Conservation (phyloP, 208 protist genomes). For the Trypanosoma avium region DNA sequence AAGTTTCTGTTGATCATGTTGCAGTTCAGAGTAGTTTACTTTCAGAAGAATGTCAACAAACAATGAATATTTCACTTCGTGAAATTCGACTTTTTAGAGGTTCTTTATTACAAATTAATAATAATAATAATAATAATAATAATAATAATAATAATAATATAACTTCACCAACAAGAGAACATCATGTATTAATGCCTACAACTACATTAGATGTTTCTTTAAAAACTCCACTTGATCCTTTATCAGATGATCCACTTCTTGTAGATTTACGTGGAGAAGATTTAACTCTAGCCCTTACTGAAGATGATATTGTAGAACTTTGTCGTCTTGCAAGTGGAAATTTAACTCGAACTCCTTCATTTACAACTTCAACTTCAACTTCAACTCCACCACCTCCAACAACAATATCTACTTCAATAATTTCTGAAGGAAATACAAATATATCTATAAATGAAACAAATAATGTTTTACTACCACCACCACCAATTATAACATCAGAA, state of each 20-base stretch:
- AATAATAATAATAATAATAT: no score
- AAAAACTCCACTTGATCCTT: conserved; percentile 49
- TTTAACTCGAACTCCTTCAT: conserved; percentile 49
- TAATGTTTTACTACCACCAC: background rate
- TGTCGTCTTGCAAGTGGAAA: conserved; percentile 62
- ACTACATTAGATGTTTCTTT: conserved; percentile 59
- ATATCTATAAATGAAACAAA: no score
- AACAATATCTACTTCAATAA: background rate
- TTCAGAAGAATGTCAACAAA: conserved; percentile 49
- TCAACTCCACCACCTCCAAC: background rate
- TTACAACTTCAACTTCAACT: conserved; percentile 10
- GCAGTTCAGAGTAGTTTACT: conserved; percentile 69
- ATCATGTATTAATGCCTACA: conserved; percentile 41
- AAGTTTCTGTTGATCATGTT: conserved; percentile 51
- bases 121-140: background rate
- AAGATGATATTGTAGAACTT: conserved; percentile 55
- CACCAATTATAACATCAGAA: no score
- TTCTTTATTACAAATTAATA: background rate
- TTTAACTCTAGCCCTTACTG: conserved; percentile 41
- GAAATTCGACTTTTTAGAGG: conserved; percentile 58
- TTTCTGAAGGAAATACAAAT: background rate
- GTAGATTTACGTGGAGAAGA: conserved; percentile 57
- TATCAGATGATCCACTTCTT: conserved; percentile 46
- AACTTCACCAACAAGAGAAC: background rate
- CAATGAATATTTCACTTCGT: conserved; percentile 64